Percentiles rank a stretch among this genome's conserved stretches.
These are phyloP conservation scores for Myxozyma vanderwaltii DNA, from an alignment of 805 yeast genomes.

Conservation along the genomic window DNA sequence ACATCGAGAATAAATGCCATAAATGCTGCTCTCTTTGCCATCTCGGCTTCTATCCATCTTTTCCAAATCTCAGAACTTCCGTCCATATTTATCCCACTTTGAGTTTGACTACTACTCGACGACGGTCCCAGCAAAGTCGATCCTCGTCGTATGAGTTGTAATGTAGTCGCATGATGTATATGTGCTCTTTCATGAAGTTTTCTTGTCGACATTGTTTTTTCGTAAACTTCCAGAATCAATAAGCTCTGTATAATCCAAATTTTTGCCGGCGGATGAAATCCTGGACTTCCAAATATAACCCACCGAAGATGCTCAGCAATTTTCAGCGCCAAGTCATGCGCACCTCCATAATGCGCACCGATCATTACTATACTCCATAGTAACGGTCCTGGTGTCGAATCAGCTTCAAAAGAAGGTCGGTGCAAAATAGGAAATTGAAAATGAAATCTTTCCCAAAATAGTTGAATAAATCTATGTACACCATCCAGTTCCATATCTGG, in stretches of 20 bases:
- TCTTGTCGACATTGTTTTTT: slow-evolving; percentile 70
- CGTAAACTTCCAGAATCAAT: slow-evolving; percentile 71
- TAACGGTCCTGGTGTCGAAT: slow-evolving; percentile 52
- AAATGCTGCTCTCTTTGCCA: slow-evolving; percentile 73
- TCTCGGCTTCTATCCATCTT: slow-evolving; percentile 79
- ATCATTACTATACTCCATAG: slow-evolving; percentile 58
- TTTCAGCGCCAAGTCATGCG: slow-evolving; percentile 45
- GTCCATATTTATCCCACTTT: slow-evolving; percentile 4
- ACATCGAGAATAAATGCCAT: slow-evolving; percentile 83
- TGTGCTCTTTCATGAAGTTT: slow-evolving; percentile 78
- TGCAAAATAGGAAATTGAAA: slow-evolving; percentile 63
- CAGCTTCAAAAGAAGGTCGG: slow-evolving; percentile 57
- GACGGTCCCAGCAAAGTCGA: slow-evolving; percentile 21
- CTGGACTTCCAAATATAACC: slow-evolving; percentile 67
- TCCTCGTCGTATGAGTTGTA: slow-evolving; percentile 64
- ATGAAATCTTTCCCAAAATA: slow-evolving; percentile 62
- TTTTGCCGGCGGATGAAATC: slow-evolving; percentile 74
- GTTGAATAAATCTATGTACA: slow-evolving; percentile 39
- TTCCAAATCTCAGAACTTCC: slow-evolving; percentile 48
- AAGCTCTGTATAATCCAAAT: slow-evolving; percentile 77
- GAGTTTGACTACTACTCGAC: not conserved
- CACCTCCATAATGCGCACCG: slow-evolving; percentile 56
- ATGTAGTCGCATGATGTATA: slow-evolving; percentile 81
- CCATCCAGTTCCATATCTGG: slow-evolving; percentile 43
- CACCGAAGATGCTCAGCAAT: slow-evolving; percentile 66